A percentile compares a stretch with the other conserved stretches of the same genome.
Evolutionary conservation across 345 rosid genomes (phyloP).

Genomic region (Erysimum cheiranthoides): DNA sequence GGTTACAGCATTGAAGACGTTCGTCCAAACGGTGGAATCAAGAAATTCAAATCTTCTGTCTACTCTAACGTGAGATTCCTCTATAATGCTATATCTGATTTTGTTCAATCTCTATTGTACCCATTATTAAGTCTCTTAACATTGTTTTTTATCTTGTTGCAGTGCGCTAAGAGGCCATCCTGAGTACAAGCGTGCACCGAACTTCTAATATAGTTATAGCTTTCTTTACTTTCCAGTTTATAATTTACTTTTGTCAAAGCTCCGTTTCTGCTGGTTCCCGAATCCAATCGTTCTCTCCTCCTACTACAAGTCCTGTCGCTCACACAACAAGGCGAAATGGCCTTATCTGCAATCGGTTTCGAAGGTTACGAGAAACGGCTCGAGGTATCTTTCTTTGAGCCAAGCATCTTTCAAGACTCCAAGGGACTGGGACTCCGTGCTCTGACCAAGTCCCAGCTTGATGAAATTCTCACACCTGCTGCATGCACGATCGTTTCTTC

Average conservation of each 20-base stretch:
- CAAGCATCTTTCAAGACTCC: constrained; percentile 73
- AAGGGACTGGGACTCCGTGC: constrained; percentile 70
- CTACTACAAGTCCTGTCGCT: constrained; percentile 31
- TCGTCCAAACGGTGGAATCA: constrained; percentile 97
- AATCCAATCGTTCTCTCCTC: constrained; percentile 50
- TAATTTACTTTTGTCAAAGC: constrained; percentile 42
- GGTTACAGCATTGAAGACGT: constrained; percentile 99
- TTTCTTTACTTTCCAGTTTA: constrained; percentile 33
- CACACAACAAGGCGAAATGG: constrained; percentile 56
- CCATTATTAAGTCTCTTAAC: neutral
- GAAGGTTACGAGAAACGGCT: constrained; percentile 98
- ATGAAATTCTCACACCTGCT: constrained; percentile 79
- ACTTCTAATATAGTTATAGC: constrained; percentile 37
- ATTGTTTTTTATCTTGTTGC: constrained; percentile 39
- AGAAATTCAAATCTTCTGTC: constrained; percentile 98
- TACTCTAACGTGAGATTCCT: constrained; percentile 69
- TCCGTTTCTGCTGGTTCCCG: constrained; percentile 54
- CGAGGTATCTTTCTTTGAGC: constrained; percentile 73
- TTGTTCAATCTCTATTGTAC: neutral
- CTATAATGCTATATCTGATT: neutral
- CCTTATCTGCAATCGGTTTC: constrained; percentile 86
- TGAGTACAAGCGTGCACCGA: constrained; percentile 53
- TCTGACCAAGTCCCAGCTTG: constrained; percentile 68
- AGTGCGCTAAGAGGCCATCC: constrained; percentile 92
- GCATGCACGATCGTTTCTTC: constrained; percentile 91